phyloP scores from a whole-genome alignment of 176 grass and related monocot genomes.

The Lolium multiflorum region DNA sequence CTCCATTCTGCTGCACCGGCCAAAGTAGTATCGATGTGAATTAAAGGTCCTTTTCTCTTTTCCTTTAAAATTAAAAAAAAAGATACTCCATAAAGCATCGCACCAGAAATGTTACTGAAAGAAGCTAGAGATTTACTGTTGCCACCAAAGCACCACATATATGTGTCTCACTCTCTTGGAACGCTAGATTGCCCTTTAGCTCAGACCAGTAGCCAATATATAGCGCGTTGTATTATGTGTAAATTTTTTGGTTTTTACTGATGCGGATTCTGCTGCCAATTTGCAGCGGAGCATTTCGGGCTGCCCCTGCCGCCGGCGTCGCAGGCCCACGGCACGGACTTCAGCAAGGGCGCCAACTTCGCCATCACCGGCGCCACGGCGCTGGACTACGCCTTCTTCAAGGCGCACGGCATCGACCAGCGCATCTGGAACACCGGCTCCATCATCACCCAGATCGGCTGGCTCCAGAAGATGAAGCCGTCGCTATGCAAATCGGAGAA shows the following conservation, averaged over 20 bases:
- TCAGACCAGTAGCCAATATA: conserved; percentile 7
- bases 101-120: not conserved
- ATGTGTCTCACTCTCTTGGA: not conserved
- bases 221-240: not conserved
- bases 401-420: conserved; percentile 60
- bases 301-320: conserved; percentile 82
- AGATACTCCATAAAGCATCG: not conserved
- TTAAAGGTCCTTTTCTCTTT: not conserved
- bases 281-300: conserved; percentile 77
- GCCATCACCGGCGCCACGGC: conserved; percentile 89
- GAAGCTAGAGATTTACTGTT: not conserved
- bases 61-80: not conserved
- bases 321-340: conserved; percentile 55
- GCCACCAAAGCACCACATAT: not conserved
- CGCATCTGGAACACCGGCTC: conserved; percentile 92
- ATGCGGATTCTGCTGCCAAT: not conserved
- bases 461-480: conserved; percentile 84
- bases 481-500: conserved; percentile 76
- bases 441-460: conserved; percentile 78
- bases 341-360: conserved; percentile 88
- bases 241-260: not conserved
- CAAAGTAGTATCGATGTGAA: conserved; percentile 4
- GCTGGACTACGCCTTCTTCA: conserved; percentile 79
- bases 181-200: not conserved
- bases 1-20: not conserved